phyloP scores from a whole-genome alignment of 2,329 filamentous ascomycete genomes.

The Achaetomium macrosporum region DNA sequence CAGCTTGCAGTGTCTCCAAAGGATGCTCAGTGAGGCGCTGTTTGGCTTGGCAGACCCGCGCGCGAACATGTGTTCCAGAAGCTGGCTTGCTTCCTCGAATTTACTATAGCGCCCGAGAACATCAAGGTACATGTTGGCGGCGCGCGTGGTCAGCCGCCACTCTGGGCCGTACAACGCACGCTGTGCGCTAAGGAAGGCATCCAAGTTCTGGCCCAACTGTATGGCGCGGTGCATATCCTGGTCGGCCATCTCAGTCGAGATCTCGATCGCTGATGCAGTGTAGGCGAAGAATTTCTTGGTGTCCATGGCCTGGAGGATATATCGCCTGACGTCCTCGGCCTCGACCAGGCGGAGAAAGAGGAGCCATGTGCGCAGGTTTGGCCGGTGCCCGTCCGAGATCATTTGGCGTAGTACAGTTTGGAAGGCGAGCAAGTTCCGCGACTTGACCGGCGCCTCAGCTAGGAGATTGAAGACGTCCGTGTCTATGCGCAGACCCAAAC shows the following conservation, averaged over 20 bases:
- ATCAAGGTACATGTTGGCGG: conserved; percentile 36
- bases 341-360: conserved; percentile 49
- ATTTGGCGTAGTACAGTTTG: conserved; percentile 37
- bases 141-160: conserved; percentile 37
- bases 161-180: conserved; percentile 38
- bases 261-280: conserved; percentile 30
- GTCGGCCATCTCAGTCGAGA: conserved; percentile 39
- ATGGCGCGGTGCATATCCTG: conserved; percentile 40
- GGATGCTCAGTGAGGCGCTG: conserved; percentile 32
- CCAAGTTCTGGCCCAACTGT: conserved; percentile 30
- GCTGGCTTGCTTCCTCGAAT: conserved; percentile 24
- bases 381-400: conserved; percentile 33
- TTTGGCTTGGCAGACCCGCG: conserved; percentile 24
- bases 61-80: conserved; percentile 31
- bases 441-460: conserved; percentile 36
- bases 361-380: conserved; percentile 44
- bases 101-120: conserved; percentile 38
- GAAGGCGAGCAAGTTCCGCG: conserved; percentile 40
- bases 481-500: conserved; percentile 37
- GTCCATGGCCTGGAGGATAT: conserved; percentile 43
- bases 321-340: conserved; percentile 48
- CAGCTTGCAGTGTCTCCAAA: conserved; percentile 27
- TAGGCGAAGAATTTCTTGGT: conserved; percentile 38
- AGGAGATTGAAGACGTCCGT: conserved; percentile 45
- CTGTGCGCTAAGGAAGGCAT: conserved; percentile 37